Conservation (phyloP, 1,139 yeast genomes). For the Taphrina betulina region DNA sequence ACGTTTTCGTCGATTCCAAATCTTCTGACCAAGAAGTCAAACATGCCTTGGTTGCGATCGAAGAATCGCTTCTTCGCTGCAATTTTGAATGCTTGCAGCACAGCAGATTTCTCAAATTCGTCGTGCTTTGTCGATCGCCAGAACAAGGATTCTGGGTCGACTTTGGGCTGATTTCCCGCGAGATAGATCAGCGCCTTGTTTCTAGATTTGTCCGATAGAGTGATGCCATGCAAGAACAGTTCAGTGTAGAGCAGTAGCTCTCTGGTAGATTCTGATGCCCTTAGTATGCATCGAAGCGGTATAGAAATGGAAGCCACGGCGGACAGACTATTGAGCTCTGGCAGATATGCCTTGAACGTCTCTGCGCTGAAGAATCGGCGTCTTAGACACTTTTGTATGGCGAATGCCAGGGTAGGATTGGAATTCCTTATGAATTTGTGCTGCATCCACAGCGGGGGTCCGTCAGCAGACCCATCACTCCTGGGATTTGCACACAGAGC, state of each 20-base stretch:
- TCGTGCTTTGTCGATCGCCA: not conserved
- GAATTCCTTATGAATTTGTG: slow-evolving; percentile 3
- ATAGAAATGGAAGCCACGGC: slow-evolving; percentile 4
- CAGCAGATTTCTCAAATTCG: not conserved
- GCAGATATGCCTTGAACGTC: slow-evolving; percentile 10
- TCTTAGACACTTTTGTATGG: slow-evolving; percentile 21
- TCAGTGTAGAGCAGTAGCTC: slow-evolving; percentile 7
- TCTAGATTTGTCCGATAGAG: not conserved
- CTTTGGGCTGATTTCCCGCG: slow-evolving; percentile 2
- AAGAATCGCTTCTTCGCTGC: not conserved
- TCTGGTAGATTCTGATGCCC: not conserved
- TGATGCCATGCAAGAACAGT: slow-evolving; percentile 7
- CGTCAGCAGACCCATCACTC: not conserved
- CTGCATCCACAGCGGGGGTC: slow-evolving; percentile 29
- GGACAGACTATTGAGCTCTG: not conserved
- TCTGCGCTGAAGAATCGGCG: slow-evolving; percentile 22
- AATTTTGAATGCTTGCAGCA: slow-evolving; percentile 7
- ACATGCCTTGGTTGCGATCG: not conserved
- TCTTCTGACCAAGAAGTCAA: slow-evolving; percentile 1
- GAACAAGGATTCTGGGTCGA: not conserved
- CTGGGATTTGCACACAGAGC: slow-evolving; percentile 12
- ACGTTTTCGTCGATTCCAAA: slow-evolving; percentile 4
- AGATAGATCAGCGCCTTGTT: slow-evolving; percentile 18
- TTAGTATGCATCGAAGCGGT: slow-evolving; percentile 12
- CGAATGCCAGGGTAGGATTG: slow-evolving; percentile 18